Evolutionary conservation across 495 filamentous ascomycete genomes (phyloP).

Genomic region (Astrothelium macrocarpum): DNA sequence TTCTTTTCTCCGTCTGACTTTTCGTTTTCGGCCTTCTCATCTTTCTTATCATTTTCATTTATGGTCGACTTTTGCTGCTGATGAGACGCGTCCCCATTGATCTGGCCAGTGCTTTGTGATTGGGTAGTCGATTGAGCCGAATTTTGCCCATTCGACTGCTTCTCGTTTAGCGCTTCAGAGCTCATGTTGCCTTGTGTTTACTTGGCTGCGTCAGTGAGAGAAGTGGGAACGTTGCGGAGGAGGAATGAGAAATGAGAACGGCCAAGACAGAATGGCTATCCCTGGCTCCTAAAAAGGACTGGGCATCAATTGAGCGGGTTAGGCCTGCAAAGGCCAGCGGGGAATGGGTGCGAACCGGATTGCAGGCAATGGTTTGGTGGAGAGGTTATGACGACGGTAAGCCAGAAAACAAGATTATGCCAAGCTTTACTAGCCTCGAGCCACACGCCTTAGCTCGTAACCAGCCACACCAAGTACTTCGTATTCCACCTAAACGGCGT

Average conservation of each 20-base stretch:
- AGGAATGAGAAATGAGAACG: not conserved
- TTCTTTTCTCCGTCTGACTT: conserved; percentile 31
- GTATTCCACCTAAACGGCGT: too few relatives aligned
- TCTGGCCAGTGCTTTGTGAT: not conserved
- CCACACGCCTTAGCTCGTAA: not conserved
- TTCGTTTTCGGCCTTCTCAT: not conserved
- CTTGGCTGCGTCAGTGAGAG: not conserved
- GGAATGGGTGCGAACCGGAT: not conserved
- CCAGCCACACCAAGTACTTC: too few relatives aligned
- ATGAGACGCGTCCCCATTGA: not conserved
- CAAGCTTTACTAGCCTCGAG: not conserved
- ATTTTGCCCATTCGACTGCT: not conserved
- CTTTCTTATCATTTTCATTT: not conserved
- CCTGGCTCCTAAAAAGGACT: not conserved
- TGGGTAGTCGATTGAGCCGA: not conserved
- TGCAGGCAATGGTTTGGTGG: not conserved
- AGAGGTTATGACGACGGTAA: not conserved
- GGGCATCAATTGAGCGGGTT: not conserved
- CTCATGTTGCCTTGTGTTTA: not conserved
- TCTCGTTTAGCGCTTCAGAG: not conserved
- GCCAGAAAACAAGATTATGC: conserved; percentile 4
- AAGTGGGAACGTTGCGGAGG: not conserved
- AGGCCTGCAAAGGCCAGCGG: not conserved
- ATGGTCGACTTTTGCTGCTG: not conserved
- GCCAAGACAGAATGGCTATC: not conserved